phyloP scores from a whole-genome alignment of 169 alveolate species.

The Plasmodium chabaudi region DNA sequence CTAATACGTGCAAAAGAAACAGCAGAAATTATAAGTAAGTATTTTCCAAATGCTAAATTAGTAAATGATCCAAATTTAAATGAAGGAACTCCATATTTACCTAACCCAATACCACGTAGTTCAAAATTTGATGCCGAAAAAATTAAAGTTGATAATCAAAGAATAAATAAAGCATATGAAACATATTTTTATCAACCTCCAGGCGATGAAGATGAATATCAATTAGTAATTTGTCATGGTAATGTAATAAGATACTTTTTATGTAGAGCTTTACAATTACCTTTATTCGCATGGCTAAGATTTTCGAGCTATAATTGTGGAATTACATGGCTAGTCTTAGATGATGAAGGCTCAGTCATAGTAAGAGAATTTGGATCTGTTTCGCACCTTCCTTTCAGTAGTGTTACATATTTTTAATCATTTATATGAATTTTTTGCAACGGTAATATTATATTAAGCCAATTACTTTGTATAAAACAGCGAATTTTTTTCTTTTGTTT shows the following conservation, averaged over 20 bases:
- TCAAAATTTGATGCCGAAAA: conserved; percentile 77
- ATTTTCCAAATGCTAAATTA: conserved; percentile 78
- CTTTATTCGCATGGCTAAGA: conserved; percentile 81
- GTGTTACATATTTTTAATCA: conserved; percentile 65
- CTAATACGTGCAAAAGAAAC: conserved; percentile 82
- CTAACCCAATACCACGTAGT: conserved; percentile 78
- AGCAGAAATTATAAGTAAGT: conserved; percentile 79
- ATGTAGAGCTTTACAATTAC: conserved; percentile 81
- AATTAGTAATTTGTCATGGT: conserved; percentile 80
- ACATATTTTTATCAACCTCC: conserved; percentile 76
- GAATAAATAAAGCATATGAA: conserved; percentile 79
- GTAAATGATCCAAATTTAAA: conserved; percentile 81
- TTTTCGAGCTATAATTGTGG: conserved; percentile 81
- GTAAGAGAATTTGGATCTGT: conserved; percentile 76
- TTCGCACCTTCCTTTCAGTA: conserved; percentile 69
- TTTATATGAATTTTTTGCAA: neutral
- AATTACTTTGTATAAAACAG: too few relatives aligned
- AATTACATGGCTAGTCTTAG: conserved; percentile 77
- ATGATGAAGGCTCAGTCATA: conserved; percentile 74
- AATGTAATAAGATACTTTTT: conserved; percentile 80
- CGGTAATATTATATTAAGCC: too few relatives aligned
- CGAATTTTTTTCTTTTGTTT: too few relatives aligned
- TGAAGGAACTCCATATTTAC: conserved; percentile 82
- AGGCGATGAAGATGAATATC: conserved; percentile 77
- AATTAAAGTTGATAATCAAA: conserved; percentile 76